Base-by-base conservation (phyloP, 2,329 filamentous ascomycete genomes). In the Aspergillus fumigatiaffinis region DNA sequence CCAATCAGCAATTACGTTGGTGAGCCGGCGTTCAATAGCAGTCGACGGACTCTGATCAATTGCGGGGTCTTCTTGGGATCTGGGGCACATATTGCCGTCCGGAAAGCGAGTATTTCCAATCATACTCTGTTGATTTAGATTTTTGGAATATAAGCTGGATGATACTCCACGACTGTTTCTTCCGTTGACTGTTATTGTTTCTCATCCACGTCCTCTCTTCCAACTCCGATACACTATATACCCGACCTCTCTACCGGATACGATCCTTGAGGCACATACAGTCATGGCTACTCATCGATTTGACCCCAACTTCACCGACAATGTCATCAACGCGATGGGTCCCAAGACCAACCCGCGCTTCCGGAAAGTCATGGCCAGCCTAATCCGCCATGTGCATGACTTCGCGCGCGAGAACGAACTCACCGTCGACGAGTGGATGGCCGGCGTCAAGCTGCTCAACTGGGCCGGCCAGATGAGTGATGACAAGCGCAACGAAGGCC, bases 281-380 rank as follows among this genome's bases (percentile, higher is more conserved):
- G 66, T 57, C 53, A 65, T 72, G 64, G 64, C 70, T 25, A 60
- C 65, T 41, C 68, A 70, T 57, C 65, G 70, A 32, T 73, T 79
- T 66, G 76, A 81, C 61, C 79, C 79, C 51, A 71, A 72, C 59
- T 75, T 83, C 66, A 93, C 90, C 53, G 79, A 88, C 66, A 83
- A 86, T 74, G 88, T 92, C 77, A 83, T 92, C 72, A 82, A 89
- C 60, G 83, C 87, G 61, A 92, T 90, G 79, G 86, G 88, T 54
- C 86, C 88, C 61, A 87, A 90, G 68, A 85, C 86, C 9, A 79
- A 81, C 25, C 85, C 87, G 52, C 82, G 90, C 54, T 82, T 88
- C 70, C 83, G 87, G 57, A 77, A 85, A 67, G 81, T 93, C 64
- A 78, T 83, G 73, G 68, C 72, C 28, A 74, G 77, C 42, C 66